Percentiles rank a stretch among this genome's conserved stretches.
Conservation (phyloP, 345 rosid genomes). For the Bretschneidera sinensis region DNA sequence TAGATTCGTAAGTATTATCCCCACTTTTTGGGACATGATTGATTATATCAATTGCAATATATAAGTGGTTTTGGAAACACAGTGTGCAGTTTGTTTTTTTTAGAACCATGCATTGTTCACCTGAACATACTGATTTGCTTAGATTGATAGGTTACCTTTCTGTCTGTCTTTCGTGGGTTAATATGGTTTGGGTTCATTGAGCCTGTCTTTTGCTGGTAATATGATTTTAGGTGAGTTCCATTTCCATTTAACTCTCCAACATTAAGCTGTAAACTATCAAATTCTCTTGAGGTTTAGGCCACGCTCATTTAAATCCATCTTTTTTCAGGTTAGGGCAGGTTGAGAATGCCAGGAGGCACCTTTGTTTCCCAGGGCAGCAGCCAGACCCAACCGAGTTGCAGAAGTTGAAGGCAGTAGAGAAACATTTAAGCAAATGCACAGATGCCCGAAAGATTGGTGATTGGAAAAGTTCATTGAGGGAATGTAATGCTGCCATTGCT, state of each 20-base stretch:
- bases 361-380: slow-evolving; percentile 44
- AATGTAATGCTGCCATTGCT: slow-evolving; percentile 63
- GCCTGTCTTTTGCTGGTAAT: neutral
- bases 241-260: slow-evolving; percentile 5
- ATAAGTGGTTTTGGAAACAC: too few species aligned
- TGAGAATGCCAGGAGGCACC: slow-evolving; percentile 66
- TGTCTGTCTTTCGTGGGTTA: slow-evolving; percentile 3
- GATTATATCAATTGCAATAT: too few species aligned
- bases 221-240: slow-evolving; percentile 6
- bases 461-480: slow-evolving; percentile 66
- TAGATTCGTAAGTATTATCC: too few species aligned
- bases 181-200: neutral
- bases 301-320: slow-evolving; percentile 19
- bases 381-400: slow-evolving; percentile 53
- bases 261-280: neutral
- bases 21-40: neutral
- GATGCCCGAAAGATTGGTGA: slow-evolving; percentile 67
- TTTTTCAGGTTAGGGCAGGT: slow-evolving; percentile 83
- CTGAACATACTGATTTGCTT: too few species aligned
- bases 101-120: too few species aligned
- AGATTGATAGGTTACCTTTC: neutral
- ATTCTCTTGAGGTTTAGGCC: neutral
- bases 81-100: too few species aligned
- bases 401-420: slow-evolving; percentile 64
- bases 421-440: slow-evolving; percentile 61